These are phyloP conservation scores for Quercus lobata DNA, from an alignment of 331 rosid genomes.

Conservation along the genomic window DNA sequence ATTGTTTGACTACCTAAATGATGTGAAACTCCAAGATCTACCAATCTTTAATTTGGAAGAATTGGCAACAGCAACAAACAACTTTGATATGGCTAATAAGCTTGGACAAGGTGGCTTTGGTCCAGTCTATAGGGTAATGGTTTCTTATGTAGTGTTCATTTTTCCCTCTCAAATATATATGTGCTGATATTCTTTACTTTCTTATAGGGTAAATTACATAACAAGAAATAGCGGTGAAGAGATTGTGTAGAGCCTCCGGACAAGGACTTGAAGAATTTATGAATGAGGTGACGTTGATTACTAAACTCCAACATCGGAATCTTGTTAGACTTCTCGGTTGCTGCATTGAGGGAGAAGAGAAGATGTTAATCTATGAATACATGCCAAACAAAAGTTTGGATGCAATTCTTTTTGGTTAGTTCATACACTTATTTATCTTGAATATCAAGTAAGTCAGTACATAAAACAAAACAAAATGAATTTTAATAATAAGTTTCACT, in stretches of 20 bases:
- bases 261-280: slow-evolving; percentile 47
- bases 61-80: slow-evolving; percentile 30
- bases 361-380: slow-evolving; percentile 44
- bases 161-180: background rate
- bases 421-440: background rate
- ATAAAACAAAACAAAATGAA: background rate
- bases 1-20: background rate
- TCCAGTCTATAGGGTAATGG: slow-evolving; percentile 40
- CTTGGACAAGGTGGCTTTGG: slow-evolving; percentile 57
- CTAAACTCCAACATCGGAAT: slow-evolving; percentile 54
- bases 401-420: slow-evolving; percentile 38
- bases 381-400: slow-evolving; percentile 42
- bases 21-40: background rate
- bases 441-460: background rate
- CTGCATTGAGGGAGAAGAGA: slow-evolving; percentile 45
- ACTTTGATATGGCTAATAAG: slow-evolving; percentile 22
- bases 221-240: slow-evolving; percentile 49
- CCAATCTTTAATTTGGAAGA: background rate
- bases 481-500: background rate
- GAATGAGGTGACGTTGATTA: slow-evolving; percentile 42
- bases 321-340: slow-evolving; percentile 46
- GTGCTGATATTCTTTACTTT: background rate
- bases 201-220: slow-evolving; percentile 24
- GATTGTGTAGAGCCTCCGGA: slow-evolving; percentile 31
- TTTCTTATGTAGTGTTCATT: background rate